These are phyloP conservation scores for Scleroderma bovista DNA, from an alignment of 768 basidiomycete genomes.

Conservation along the genomic window DNA sequence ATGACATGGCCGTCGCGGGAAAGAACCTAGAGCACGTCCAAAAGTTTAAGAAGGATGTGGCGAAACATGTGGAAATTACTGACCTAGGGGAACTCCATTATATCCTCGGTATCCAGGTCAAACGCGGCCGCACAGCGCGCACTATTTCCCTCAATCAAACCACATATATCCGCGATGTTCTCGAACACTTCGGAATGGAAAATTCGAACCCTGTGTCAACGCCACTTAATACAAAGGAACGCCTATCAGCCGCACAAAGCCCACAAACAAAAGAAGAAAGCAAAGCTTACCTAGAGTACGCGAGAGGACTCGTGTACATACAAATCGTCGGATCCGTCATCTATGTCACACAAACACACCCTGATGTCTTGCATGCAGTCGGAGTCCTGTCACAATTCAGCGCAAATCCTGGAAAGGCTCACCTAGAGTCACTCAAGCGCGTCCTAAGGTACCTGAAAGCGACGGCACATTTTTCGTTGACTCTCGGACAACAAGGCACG, in stretches of 20 bases:
- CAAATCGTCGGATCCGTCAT: not conserved
- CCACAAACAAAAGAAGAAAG: not conserved
- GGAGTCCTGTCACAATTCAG: not conserved
- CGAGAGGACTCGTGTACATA: not conserved
- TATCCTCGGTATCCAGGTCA: conserved; percentile 31
- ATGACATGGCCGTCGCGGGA: conserved; percentile 30
- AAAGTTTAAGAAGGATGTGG: conserved; percentile 13
- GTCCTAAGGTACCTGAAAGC: not conserved
- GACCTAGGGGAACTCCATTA: conserved; percentile 21
- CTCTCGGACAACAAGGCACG: not conserved
- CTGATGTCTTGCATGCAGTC: not conserved
- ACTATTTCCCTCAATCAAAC: conserved; percentile 23
- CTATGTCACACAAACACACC: not conserved
- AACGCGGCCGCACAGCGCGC: conserved; percentile 9
- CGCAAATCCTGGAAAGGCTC: not conserved
- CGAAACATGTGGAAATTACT: conserved; percentile 24
- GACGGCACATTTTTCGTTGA: not conserved
- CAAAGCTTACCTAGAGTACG: not conserved
- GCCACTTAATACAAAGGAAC: not conserved
- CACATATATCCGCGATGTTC: conserved; percentile 19
- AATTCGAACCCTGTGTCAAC: not conserved
- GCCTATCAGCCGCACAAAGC: not conserved
- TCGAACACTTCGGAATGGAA: not conserved
- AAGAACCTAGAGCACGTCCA: not conserved
- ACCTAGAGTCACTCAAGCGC: not conserved